Base-by-base conservation (phyloP, 257 asterid genomes). In the Orobanche coerulescens region DNA sequence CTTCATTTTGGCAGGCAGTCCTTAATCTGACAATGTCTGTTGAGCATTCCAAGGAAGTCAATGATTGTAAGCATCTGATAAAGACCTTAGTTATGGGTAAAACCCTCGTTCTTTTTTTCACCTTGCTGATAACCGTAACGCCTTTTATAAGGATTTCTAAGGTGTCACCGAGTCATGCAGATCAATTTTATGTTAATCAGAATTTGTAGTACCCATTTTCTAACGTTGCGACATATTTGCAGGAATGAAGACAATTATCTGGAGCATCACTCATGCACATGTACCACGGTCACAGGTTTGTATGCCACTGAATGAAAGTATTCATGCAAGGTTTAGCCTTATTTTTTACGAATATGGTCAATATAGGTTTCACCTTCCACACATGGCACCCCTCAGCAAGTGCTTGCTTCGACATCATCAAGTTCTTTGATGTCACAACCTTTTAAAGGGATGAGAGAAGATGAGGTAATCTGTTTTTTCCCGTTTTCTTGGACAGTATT, bases 221-320 rank as follows among this genome's bases (percentile, higher is more conserved):
- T 51, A 26, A 24, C 39, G 24, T 58, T 23, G 37, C 62, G 73
- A 49, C 19, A 16, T 44, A 7, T 67, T 68, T 75, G 56, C 81
- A 93, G 98, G 98, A 75, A 93, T 93, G 98, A 93, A 89, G 85
- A 93, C 98, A 58, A 93, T 93, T 43, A 80, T 88, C 66, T 93
- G 97, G 98, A 89, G 98, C 80, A 93, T 93, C 71, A 93, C 97
- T 61, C 97, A 93, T 79, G 89, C 97, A 58, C 98, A 93, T 76
- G 64, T 84, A 51, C 98, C 98, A 33, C 85, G 98, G 61, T 84
- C 97, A 44, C 98, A 93, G 96, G 98, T 89, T 69, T 71, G 70
- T 55, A 50, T 64, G 43, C 49, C 46, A 53, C 66, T 58, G 53
- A 23, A 36, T 46, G 56, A 48, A 65, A 24, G 58, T 74, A 55